A percentile compares a stretch with the other conserved stretches of the same genome.
These are phyloP conservation scores for Penicillium griseofulvum DNA, from an alignment of 2,329 filamentous ascomycete species.

Conservation along the genomic window DNA sequence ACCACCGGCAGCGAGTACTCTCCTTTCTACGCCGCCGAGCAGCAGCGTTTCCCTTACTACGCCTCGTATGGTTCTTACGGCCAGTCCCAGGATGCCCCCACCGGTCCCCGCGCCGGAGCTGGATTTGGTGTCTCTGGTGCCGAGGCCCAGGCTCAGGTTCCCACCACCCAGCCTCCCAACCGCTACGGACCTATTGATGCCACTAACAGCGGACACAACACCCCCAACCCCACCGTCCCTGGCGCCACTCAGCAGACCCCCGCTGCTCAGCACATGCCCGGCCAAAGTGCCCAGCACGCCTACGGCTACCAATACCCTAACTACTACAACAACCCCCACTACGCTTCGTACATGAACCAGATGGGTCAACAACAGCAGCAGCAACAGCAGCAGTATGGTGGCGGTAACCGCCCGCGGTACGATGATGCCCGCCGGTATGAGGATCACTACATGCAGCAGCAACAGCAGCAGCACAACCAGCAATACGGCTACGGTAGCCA, in stretches of 20 bases:
- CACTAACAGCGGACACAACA: conserved; percentile 85
- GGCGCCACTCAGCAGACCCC: conserved; percentile 54
- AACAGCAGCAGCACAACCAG: conserved; percentile 34
- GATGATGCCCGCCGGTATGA: conserved; percentile 51
- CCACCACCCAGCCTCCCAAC: conserved; percentile 73
- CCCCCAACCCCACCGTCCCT: conserved; percentile 73
- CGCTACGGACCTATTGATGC: conserved; percentile 67
- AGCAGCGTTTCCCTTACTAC: conserved; percentile 71
- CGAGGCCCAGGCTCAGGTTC: conserved; percentile 58
- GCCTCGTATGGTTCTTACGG: conserved; percentile 62
- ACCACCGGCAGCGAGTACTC: conserved; percentile 70
- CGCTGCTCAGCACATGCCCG: conserved; percentile 53
- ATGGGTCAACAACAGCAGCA: conserved; percentile 44
- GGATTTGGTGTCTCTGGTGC: conserved; percentile 65
- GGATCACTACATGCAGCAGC: conserved; percentile 38
- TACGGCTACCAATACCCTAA: conserved; percentile 60
- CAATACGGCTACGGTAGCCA: conserved; percentile 57
- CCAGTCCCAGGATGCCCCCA: conserved; percentile 70
- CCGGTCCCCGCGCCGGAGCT: conserved; percentile 71
- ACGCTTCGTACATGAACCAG: conserved; percentile 60
- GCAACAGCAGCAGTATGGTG: conserved; percentile 47
- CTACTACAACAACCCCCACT: conserved; percentile 62
- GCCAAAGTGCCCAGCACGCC: conserved; percentile 48
- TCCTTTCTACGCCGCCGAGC: conserved; percentile 77
- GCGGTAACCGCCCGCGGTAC: conserved; percentile 50